These are phyloP conservation scores for Mucor plumbeus DNA, from an alignment of 371 early-diverging fungal genomes.

Conservation along the genomic window DNA sequence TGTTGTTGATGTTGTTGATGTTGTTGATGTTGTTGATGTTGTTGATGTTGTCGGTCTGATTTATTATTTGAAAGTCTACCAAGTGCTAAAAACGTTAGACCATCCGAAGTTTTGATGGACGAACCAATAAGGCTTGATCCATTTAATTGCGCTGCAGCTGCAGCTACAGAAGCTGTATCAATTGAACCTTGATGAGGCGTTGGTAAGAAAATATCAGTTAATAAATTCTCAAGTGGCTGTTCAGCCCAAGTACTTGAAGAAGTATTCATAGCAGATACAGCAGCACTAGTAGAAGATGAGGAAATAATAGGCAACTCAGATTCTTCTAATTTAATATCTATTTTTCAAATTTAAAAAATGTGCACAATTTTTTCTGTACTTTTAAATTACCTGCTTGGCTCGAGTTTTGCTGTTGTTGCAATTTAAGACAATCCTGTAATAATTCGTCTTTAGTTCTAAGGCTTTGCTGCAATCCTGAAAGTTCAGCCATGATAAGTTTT, in stretches of 20 bases:
- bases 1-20: neutral
- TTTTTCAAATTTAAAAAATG: neutral
- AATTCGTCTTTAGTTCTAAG: constrained; percentile 70
- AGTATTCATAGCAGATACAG: constrained; percentile 8
- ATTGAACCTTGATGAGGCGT: constrained; percentile 12
- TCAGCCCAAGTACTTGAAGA: constrained; percentile 12
- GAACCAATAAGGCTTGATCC: constrained; percentile 24
- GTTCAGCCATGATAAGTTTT: constrained; percentile 62
- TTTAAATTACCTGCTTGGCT: neutral
- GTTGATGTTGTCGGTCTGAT: neutral
- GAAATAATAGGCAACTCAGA: neutral
- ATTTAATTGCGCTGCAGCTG: constrained; percentile 26
- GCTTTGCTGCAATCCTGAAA: constrained; percentile 59
- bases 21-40: neutral
- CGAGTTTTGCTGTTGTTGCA: constrained; percentile 20
- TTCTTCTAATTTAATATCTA: constrained; percentile 10
- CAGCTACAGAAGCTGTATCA: constrained; percentile 21
- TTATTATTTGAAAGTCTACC: constrained; percentile 17
- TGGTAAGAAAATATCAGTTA: constrained; percentile 27
- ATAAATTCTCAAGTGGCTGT: constrained; percentile 20
- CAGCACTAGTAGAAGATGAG: neutral
- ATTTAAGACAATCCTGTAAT: constrained; percentile 63
- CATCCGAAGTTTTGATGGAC: constrained; percentile 21
- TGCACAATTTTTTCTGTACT: neutral
- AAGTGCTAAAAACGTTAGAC: constrained; percentile 22